Evolutionary conservation across 805 yeast species (phyloP), one percentile per base, ranked within the genome.

Genomic region (Brettanomyces bruxellensis): DNA sequence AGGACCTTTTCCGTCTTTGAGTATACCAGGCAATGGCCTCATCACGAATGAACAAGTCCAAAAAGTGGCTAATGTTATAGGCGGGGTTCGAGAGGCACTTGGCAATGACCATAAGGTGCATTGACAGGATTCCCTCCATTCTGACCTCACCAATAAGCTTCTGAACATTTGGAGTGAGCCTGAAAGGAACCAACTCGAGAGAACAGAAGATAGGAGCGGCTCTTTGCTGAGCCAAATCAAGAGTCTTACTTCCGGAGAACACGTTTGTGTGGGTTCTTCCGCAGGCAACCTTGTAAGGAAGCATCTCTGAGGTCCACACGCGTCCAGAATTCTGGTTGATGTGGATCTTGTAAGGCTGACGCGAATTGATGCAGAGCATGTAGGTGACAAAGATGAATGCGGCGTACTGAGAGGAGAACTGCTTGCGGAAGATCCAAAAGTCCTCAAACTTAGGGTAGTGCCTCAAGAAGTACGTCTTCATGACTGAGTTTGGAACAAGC

Each of bases 401-500:
- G 4, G 97, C 97, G 66, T 91, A 93, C 64, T 90, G 96, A 25
- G 95, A 83, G 4, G 96, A 80, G 60, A 93, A 95, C 59, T 90
- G 96, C 57, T 89, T 88, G 51, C 98, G 78, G 81, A 95, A 93
- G 45, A 91, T 67, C 99, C 99, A 93, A 72, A 91, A 93, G 58
- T 91, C 97, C 63, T 86, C 96, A 61, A 83, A 95, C 48, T 80
- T 76, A 11, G 83, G 74, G 64, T 81, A 93, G 38, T 81, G 68
- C 5, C 71, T 73, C 47, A 82, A 62, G 59, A 89, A 93, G 61
- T 86, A 84, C 53, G 86, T 86, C 58, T 81, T 81, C 70, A 91
- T 70, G 34, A 91, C 83, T 4, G 86, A 82, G 24, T 84, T 75
- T 34, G 99, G 98, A 45, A 90, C 91, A 64, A 86, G 74, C 58